phyloP scores from a whole-genome alignment of 139 green algal species.

The Chlorella sp. region DNA sequence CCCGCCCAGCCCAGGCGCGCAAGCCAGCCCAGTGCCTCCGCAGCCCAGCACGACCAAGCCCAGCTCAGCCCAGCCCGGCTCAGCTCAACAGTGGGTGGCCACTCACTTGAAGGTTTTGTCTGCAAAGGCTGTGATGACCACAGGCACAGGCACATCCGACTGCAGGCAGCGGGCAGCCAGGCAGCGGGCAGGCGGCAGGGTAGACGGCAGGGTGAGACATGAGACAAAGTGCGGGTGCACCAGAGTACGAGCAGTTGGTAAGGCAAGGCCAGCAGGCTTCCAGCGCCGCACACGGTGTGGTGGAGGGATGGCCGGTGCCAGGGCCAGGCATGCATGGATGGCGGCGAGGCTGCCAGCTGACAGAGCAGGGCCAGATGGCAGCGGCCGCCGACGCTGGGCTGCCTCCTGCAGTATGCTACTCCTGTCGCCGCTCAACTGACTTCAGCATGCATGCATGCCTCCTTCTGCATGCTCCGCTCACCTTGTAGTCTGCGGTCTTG shows the following conservation, averaged over 20 bases:
- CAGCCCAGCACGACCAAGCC: no score
- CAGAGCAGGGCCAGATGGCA: not conserved
- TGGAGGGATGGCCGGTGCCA: not conserved
- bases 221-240: not conserved
- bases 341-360: no score
- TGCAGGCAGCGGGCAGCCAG: constrained; percentile 26
- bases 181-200: not conserved
- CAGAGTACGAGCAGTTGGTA: not conserved
- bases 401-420: not conserved
- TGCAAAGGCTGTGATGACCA: constrained; percentile 74
- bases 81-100: no score
- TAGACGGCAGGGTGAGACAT: not conserved
- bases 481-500: constrained; percentile 87
- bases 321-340: not conserved
- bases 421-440: not conserved
- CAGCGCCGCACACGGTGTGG: no score
- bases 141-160: constrained; percentile 70
- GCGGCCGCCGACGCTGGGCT: no score
- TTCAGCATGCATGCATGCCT: not conserved
- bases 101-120: constrained; percentile 94
- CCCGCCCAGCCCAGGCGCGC: no score
- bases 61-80: no score
- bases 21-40: not conserved
- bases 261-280: not conserved
- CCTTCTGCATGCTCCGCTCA: constrained; percentile 16